Evolutionary conservation across 2,329 filamentous ascomycete species (phyloP).

Genomic region (Chrysoporthe puriensis): DNA sequence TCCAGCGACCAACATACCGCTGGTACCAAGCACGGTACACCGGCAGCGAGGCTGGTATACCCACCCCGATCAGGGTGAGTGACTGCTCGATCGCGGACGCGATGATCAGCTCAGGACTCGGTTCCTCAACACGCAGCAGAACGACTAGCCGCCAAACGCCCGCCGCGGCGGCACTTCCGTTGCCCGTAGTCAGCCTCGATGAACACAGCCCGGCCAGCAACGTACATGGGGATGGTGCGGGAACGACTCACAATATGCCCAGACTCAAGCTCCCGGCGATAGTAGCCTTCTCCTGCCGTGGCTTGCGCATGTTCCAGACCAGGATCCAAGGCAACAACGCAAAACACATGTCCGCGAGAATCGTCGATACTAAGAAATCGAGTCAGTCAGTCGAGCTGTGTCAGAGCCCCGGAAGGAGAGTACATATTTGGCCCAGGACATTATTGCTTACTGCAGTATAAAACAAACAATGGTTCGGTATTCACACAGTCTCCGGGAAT

Average conservation of each 20-base stretch:
- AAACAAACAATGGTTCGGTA: neutral
- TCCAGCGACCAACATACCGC: neutral
- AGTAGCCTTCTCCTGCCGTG: neutral
- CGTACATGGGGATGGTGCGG: neutral
- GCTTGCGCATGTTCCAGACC: conserved; percentile 8
- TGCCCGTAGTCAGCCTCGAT: conserved; percentile 3
- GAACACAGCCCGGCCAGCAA: neutral
- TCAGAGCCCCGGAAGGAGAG: neutral
- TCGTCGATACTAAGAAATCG: neutral
- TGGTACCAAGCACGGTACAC: conserved; percentile 2
- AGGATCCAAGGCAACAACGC: conserved; percentile 1
- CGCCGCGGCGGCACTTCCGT: neutral
- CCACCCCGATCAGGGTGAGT: conserved; percentile 2
- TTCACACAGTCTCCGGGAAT: neutral
- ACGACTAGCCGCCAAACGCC: neutral
- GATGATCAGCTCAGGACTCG: neutral
- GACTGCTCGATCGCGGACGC: neutral
- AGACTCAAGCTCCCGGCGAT: conserved; percentile 9
- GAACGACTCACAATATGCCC: neutral
- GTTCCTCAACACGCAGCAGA: neutral
- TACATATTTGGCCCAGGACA: no score
- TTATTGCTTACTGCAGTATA: neutral
- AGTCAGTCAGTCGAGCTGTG: neutral
- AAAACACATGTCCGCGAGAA: neutral
- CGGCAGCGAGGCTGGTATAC: conserved; percentile 5